Evolutionary conservation across 2,329 filamentous ascomycete genomes (phyloP).

Genomic region (Talaromyces marneffei): DNA sequence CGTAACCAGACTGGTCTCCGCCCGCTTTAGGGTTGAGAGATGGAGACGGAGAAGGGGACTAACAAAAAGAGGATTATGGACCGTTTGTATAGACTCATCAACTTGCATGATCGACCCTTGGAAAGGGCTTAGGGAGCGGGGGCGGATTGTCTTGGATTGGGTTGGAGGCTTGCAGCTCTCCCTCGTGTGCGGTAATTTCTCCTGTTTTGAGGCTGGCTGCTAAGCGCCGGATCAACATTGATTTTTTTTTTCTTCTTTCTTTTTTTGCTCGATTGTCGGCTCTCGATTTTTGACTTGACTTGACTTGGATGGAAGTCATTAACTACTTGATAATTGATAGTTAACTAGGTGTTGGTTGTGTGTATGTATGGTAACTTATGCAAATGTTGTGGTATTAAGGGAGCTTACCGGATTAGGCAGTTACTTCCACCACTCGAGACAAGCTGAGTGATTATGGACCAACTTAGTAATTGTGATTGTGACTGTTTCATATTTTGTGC

Average conservation of each 20-base stretch:
- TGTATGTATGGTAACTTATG: too few relatives aligned
- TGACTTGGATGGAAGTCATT: too few relatives aligned
- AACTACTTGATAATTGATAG: too few relatives aligned
- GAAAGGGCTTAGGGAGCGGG: not conserved
- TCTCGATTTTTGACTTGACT: too few relatives aligned
- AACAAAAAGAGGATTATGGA: too few relatives aligned
- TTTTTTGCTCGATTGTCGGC: too few relatives aligned
- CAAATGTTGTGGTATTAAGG: too few relatives aligned
- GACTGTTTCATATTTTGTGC: not conserved
- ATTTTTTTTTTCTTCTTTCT: too few relatives aligned
- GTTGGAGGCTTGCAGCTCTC: not conserved
- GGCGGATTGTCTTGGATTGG: not conserved
- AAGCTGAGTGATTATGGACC: not conserved
- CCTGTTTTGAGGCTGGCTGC: not conserved
- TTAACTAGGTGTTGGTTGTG: too few relatives aligned
- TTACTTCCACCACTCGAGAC: not conserved
- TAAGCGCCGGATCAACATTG: not conserved
- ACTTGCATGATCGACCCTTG: not conserved
- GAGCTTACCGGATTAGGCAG: not conserved
- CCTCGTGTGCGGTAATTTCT: not conserved
- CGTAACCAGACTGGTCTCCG: too few relatives aligned
- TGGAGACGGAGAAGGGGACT: too few relatives aligned
- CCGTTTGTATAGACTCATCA: not conserved
- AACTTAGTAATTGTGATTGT: not conserved
- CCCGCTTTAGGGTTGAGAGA: too few relatives aligned